Conservation (phyloP, 2,329 filamentous ascomycete species). For the Xylariaceae sp. region DNA sequence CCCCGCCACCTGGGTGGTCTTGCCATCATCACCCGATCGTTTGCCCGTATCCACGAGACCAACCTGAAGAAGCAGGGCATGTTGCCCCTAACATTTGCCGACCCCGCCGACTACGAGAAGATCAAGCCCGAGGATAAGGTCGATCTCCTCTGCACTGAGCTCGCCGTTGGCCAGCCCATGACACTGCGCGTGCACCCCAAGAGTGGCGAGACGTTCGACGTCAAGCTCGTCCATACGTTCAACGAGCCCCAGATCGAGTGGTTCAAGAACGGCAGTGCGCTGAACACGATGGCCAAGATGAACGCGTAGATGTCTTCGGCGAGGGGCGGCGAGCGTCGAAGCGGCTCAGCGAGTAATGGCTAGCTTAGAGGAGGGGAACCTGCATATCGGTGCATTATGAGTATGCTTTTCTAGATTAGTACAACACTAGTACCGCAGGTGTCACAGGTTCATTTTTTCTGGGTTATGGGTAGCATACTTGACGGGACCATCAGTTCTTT, state of each 20-base stretch:
- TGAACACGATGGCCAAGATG: slow-evolving; percentile 96
- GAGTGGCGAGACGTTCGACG: slow-evolving; percentile 74
- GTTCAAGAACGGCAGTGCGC: slow-evolving; percentile 96
- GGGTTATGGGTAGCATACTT: slow-evolving; percentile 29
- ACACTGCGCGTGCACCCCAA: slow-evolving; percentile 90
- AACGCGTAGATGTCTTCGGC: slow-evolving; percentile 29
- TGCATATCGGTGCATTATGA: slow-evolving; percentile 28
- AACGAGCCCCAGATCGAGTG: slow-evolving; percentile 97
- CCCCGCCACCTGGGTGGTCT: slow-evolving; percentile 95
- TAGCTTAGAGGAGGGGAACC: slow-evolving; percentile 11
- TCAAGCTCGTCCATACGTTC: slow-evolving; percentile 91
- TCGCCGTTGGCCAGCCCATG: slow-evolving; percentile 88
- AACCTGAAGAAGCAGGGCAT: slow-evolving; percentile 99
- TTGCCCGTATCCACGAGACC: slow-evolving; percentile 99
- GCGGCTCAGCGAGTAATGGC: too few species aligned
- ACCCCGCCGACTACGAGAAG: slow-evolving; percentile 97
- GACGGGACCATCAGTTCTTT: slow-evolving; percentile 15
- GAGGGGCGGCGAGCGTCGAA: slow-evolving; percentile 4
- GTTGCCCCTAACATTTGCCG: slow-evolving; percentile 92
- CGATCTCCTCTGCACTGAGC: slow-evolving; percentile 82
- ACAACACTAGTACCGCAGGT: slow-evolving; percentile 18
- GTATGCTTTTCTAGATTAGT: slow-evolving; percentile 31
- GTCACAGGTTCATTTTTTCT: slow-evolving; percentile 24
- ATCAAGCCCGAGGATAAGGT: slow-evolving; percentile 86
- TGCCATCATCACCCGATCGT: slow-evolving; percentile 91